Percentiles rank a stretch among this genome's conserved stretches.
Evolutionary conservation across 768 basidiomycete genomes (phyloP).

Genomic region (Naematelia encephala): DNA sequence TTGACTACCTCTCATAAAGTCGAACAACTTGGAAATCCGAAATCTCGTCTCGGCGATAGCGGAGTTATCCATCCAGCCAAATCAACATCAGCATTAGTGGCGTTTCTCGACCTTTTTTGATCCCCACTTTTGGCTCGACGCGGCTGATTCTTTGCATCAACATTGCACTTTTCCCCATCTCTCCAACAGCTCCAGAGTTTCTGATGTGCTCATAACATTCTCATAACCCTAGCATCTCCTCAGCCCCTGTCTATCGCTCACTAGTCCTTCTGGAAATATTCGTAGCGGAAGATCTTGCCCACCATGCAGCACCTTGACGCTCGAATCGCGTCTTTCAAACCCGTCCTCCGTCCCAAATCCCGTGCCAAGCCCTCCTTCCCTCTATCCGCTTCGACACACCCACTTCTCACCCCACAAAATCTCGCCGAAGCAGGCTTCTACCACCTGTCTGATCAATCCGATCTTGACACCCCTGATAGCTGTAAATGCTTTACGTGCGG

Average conservation of each 20-base stretch:
- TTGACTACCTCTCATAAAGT: too few relatives aligned
- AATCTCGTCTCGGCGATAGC: neutral
- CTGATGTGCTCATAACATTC: too few relatives aligned
- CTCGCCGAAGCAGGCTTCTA: slow-evolving; percentile 90
- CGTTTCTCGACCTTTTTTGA: neutral
- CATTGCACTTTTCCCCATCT: too few relatives aligned
- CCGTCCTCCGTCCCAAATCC: slow-evolving; percentile 58
- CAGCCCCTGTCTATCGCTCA: too few relatives aligned
- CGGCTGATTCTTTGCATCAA: neutral
- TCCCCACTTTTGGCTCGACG: neutral
- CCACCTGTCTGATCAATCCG: slow-evolving; percentile 62
- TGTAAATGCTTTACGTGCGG: slow-evolving; percentile 74
- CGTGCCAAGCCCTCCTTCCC: slow-evolving; percentile 61
- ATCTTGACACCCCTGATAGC: slow-evolving; percentile 66
- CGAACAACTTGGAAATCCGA: neutral
- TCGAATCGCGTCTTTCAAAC: slow-evolving; percentile 67
- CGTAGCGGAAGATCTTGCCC: neutral
- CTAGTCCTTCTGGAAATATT: neutral
- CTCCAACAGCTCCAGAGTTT: too few relatives aligned
- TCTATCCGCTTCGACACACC: slow-evolving; percentile 60
- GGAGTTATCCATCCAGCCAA: neutral
- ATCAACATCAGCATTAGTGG: too few relatives aligned
- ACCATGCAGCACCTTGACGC: slow-evolving; percentile 53
- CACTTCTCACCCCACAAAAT: slow-evolving; percentile 64
- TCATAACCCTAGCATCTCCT: too few relatives aligned